Conservation (phyloP, 106 monocot genomes). For the Allium fistulosum region DNA sequence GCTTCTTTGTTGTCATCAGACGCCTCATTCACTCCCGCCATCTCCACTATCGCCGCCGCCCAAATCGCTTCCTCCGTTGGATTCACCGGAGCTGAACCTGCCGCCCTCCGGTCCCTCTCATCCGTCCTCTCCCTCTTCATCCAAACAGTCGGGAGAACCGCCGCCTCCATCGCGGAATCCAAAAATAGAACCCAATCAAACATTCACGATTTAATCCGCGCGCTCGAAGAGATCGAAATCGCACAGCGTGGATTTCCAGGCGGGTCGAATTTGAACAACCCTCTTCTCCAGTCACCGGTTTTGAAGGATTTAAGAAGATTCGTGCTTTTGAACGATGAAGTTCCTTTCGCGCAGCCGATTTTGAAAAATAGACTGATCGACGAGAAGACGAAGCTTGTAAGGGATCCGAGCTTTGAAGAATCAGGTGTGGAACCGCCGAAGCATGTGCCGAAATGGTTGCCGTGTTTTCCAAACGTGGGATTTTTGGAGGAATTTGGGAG, state of each 20-base stretch:
- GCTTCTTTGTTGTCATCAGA: background rate
- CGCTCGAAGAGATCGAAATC: constrained; percentile 25
- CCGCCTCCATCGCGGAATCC: constrained; percentile 26
- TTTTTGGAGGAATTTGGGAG: background rate
- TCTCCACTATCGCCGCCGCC: constrained; percentile 39
- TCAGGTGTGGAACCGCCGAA: constrained; percentile 18
- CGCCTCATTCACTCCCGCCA: constrained; percentile 9
- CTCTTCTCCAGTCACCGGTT: constrained; percentile 22
- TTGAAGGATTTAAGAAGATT: constrained; percentile 32
- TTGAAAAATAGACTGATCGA: background rate
- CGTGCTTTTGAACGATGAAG: constrained; percentile 28
- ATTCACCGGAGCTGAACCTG: constrained; percentile 25
- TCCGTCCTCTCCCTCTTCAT: constrained; percentile 36
- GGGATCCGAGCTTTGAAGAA: constrained; percentile 15
- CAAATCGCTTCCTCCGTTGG: constrained; percentile 48
- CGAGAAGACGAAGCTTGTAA: background rate
- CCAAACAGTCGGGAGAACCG: constrained; percentile 21
- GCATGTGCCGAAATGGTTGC: constrained; percentile 68
- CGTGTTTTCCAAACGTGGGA: constrained; percentile 35
- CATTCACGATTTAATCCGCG: constrained; percentile 35
- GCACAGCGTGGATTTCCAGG: constrained; percentile 31
- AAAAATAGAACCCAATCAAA: constrained; percentile 46
- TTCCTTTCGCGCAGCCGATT: constrained; percentile 46
- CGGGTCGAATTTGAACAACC: constrained; percentile 17
- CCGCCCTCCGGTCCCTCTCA: constrained; percentile 45